Evolutionary conservation across 1,139 yeast species (phyloP), one percentile per base, ranked within the genome.

Genomic region (Zygosaccharomyces pseudobailii): DNA sequence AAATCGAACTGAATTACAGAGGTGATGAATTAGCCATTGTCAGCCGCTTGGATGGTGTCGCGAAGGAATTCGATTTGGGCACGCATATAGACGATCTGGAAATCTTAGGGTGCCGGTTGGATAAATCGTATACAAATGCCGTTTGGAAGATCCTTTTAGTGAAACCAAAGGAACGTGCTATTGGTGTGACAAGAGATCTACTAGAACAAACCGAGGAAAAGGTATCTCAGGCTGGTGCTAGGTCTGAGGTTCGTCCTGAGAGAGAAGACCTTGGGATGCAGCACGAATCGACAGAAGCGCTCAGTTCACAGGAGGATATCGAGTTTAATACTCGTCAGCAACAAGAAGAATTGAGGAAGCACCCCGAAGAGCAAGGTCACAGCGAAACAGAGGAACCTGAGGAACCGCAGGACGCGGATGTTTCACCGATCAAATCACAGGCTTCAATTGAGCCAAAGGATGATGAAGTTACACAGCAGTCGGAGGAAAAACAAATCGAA

Each of bases 1-100:
- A 54, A 19, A 50, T 63, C 30, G 63, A 60, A 42, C 48, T 63
- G 42, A 54, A 54, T 32, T 56, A 61, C 43, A 51, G 54, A 33
- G 65, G 65, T 28, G 53, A 50, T 22, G 56, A 52, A 33, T 47
- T 63, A 13, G 36, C 45, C 13, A 47, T 63, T 6, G 28, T 43
- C 21, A 60, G 64, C 43, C 45, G 43, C 7, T 48, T 31, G 17
- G 65, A 62, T 45, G 43, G 45, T 4, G 41, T 61, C 7, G 32
- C 48, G 13, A 55, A 58, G 45, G 52, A 50, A 7, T 56, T 62
- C 40, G 50, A 52, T 25, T 52, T 61, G 34, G 57, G 50, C 40
- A 36, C 46, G 5, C 51, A 46, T n/a, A 49, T 58, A 23, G 55
- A 56, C 5, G 63, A 59, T 37, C 54, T 62, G 22, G 47, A 49